These are phyloP conservation scores for Termitomyces sp. DNA, from an alignment of 768 basidiomycete genomes.

Conservation along the genomic window DNA sequence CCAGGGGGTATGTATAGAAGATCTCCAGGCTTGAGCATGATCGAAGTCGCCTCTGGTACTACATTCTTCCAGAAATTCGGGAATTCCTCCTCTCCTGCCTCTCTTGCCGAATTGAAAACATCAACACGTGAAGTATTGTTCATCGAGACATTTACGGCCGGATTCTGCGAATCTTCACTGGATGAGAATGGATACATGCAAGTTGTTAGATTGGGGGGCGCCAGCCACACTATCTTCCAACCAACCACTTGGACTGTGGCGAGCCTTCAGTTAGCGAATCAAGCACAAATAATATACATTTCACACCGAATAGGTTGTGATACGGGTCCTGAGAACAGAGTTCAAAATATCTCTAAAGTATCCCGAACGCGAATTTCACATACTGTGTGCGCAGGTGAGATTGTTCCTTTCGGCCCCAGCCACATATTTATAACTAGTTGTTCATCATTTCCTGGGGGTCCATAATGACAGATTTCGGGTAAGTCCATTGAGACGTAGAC, in stretches of 20 bases:
- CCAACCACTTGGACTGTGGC: slow-evolving; percentile 83
- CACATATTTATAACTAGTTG: slow-evolving; percentile 73
- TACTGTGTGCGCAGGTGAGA: slow-evolving; percentile 90
- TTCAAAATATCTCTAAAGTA: slow-evolving; percentile 7
- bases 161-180: slow-evolving; percentile 30
- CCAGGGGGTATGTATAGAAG: slow-evolving; percentile 86
- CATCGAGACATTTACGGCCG: slow-evolving; percentile 43
- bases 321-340: slow-evolving; percentile 73
- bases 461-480: slow-evolving; percentile 51
- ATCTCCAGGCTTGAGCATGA: slow-evolving; percentile 78
- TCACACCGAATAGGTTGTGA: slow-evolving; percentile 83
- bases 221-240: slow-evolving; percentile 88
- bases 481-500: slow-evolving; percentile 63
- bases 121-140: slow-evolving; percentile 83
- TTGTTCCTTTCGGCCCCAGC: slow-evolving; percentile 77
- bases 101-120: slow-evolving; percentile 52
- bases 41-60: slow-evolving; percentile 55
- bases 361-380: slow-evolving; percentile 16
- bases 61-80: slow-evolving; percentile 58
- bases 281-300: not conserved
- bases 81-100: slow-evolving; percentile 28
- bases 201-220: slow-evolving; percentile 57
- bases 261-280: slow-evolving; percentile 10
- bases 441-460: slow-evolving; percentile 64
- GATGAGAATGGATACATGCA: slow-evolving; percentile 60